Conservation (phyloP, 2,329 filamentous ascomycete genomes). For the Fusarium humuli region DNA sequence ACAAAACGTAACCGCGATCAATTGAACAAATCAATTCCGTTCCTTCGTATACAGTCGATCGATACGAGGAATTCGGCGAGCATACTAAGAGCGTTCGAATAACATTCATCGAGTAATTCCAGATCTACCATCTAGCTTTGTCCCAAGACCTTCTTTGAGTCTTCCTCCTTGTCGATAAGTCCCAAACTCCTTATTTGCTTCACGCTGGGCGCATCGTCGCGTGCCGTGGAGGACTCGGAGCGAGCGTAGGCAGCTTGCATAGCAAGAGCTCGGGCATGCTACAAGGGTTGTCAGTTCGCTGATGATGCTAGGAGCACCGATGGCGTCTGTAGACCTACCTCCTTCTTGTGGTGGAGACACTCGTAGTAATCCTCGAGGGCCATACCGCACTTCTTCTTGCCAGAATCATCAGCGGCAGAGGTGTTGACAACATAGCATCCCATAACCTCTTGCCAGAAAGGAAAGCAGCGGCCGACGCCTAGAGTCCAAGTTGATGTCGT, state of each 20-base stretch:
- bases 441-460: constrained; percentile 99
- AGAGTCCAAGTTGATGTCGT: constrained; percentile 35
- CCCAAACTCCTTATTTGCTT: constrained; percentile 91
- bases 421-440: constrained; percentile 98
- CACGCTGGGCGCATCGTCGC: constrained; percentile 83
- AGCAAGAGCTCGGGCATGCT: constrained; percentile 82
- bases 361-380: constrained; percentile 97
- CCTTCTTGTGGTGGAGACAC: constrained; percentile 98
- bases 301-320: not conserved
- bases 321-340: constrained; percentile 71
- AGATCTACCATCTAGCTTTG: constrained; percentile 41
- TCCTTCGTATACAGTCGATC: constrained; percentile 39
- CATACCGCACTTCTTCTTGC: constrained; percentile 88
- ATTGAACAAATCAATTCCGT: constrained; percentile 37
- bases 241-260: constrained; percentile 89
- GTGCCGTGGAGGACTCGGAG: constrained; percentile 77
- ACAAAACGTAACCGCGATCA: not conserved
- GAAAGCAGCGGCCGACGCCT: constrained; percentile 87
- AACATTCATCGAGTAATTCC: constrained; percentile 16
- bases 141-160: constrained; percentile 71
- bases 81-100: constrained; percentile 14
- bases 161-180: constrained; percentile 84
- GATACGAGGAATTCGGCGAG: constrained; percentile 4
- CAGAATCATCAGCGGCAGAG: constrained; percentile 77
- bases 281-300: constrained; percentile 33